Percentiles rank a stretch among this genome's conserved stretches.
Conservation (phyloP, 2,329 filamentous ascomycete genomes). For the Trichoderma cornu-damae region DNA sequence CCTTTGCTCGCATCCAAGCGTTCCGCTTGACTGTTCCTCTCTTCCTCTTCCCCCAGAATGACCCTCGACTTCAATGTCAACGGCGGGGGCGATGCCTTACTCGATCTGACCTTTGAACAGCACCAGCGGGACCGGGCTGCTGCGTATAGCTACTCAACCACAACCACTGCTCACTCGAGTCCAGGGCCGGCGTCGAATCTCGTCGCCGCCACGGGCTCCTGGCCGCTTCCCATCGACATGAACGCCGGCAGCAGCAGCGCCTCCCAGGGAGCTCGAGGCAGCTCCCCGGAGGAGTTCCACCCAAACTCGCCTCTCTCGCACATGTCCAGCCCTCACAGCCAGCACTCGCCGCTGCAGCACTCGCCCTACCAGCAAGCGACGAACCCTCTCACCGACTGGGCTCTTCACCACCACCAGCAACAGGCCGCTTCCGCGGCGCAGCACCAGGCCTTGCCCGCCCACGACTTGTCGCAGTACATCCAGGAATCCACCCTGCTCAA, state of each 20-base stretch:
- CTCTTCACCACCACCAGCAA: slow-evolving; percentile 52
- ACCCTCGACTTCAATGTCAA: slow-evolving; percentile 56
- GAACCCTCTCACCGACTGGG: slow-evolving; percentile 57
- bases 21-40: slow-evolving; percentile 29
- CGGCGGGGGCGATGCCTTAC: slow-evolving; percentile 52
- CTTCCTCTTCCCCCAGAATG: slow-evolving; percentile 39
- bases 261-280: slow-evolving; percentile 41
- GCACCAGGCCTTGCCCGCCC: slow-evolving; percentile 33
- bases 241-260: slow-evolving; percentile 35
- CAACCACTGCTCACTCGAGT: slow-evolving; percentile 29
- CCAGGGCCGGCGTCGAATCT: slow-evolving; percentile 32
- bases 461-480: slow-evolving; percentile 50
- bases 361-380: slow-evolving; percentile 50
- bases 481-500: slow-evolving; percentile 54
- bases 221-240: slow-evolving; percentile 53
- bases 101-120: slow-evolving; percentile 58
- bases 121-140: slow-evolving; percentile 52
- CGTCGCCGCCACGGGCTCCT: slow-evolving; percentile 38
- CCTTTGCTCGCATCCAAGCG: slow-evolving; percentile 28
- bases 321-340: slow-evolving; percentile 48
- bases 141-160: slow-evolving; percentile 27
- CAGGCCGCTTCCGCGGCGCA: slow-evolving; percentile 30
- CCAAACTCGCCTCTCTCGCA: slow-evolving; percentile 46
- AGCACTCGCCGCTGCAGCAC: slow-evolving; percentile 46
- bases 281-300: slow-evolving; percentile 47